These are phyloP conservation scores for Cocos nucifera DNA, from an alignment of 176 grass and related monocot species.

Conservation along the genomic window DNA sequence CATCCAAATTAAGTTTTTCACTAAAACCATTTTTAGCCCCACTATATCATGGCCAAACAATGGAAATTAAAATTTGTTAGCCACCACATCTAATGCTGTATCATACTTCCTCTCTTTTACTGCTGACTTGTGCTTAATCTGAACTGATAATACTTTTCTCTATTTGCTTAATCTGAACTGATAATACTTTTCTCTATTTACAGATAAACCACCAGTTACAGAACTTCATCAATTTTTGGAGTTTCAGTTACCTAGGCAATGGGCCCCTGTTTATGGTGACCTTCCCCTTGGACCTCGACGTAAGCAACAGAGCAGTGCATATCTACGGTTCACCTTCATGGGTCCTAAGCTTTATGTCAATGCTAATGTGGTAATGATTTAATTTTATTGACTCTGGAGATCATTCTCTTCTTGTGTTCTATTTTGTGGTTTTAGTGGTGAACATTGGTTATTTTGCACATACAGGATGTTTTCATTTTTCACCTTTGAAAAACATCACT, in stretches of 20 bases:
- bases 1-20: too few species aligned
- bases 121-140: not conserved
- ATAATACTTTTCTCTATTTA: conserved; percentile 19
- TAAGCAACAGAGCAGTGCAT: conserved; percentile 64
- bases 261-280: conserved; percentile 88
- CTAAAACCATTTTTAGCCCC: too few species aligned
- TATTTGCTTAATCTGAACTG: not conserved
- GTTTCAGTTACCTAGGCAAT: conserved; percentile 95
- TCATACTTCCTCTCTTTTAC: not conserved
- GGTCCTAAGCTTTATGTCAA: conserved; percentile 89
- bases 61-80: too few species aligned
- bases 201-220: conserved; percentile 91
- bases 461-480: too few species aligned
- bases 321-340: conserved; percentile 79
- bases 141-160: conserved; percentile 14
- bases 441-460: not conserved
- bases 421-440: not conserved
- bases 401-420: not conserved
- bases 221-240: conserved; percentile 95
- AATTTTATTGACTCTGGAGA: not conserved
- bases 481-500: too few species aligned
- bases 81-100: too few species aligned
- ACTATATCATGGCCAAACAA: too few species aligned
- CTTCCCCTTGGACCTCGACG: conserved; percentile 84
- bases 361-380: conserved; percentile 61